Evolutionary conservation across 768 basidiomycete species (phyloP), one percentile per base, ranked within the genome.

Genomic region (Hemileccinum rubropunctum): DNA sequence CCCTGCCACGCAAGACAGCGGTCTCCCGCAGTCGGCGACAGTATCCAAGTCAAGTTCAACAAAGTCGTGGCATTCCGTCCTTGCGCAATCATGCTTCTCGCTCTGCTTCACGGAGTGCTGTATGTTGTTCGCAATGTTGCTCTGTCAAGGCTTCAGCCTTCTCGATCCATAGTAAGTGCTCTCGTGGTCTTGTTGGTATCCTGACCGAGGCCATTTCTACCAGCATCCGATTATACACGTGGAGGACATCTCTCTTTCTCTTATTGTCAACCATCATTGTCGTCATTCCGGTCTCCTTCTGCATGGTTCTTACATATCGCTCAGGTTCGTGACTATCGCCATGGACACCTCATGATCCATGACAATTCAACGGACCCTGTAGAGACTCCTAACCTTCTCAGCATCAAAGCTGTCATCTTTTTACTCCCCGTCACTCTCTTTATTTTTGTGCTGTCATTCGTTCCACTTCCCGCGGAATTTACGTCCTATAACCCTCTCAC

Each of bases 51-150:
- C 42, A 39, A 56, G 18, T 52, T 57, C 52, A 51, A 53, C 51
- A 37, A 60, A 60, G 14, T 58, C 72, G 28, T 66, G 78, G 38
- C 86, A 89, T 55, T 80, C 83, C 0, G 63, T 65, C 4, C 60
- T 88, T 1, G 75, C 89, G 0, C 71, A 83, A 37, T 72, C 70
- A 1, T 64, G 83, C 7, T 91, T 93, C 58, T 78, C 87, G 0
- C 67, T 81, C 28, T 84, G 83, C 58, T 88, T 91, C 63, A 78
- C 85, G 1, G 91, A 91, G 67, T 81, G 83, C 45, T 84, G 83
- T 53, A 78, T 80, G 58, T 69, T 92, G 51, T 91, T 91, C 58
- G 54, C 81, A 12, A 72, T 92, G 48, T 71, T 92, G 6, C 78
- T 91, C 67, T 76, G 80, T n/a, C 90, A 93, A 67, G 85, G 77